A percentile compares a stretch with the other conserved stretches of the same genome.
Evolutionary conservation across 1,284 basidiomycete genomes (phyloP).

Genomic region (Boletellus deceptivus): DNA sequence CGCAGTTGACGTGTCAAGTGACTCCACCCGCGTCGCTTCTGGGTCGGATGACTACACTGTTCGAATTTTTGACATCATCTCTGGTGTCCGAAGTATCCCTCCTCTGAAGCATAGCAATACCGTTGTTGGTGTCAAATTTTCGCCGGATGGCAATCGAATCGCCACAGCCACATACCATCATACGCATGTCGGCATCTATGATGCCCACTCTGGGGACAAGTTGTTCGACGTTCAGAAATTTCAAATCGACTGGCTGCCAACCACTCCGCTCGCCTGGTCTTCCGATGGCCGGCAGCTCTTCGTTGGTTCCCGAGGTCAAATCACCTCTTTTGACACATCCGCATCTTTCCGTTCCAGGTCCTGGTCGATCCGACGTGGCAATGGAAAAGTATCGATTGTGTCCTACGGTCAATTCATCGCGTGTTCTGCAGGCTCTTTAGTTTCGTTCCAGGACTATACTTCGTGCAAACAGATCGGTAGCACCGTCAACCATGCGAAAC

Average conservation of each 20-base stretch:
- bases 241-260: background rate
- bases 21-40: background rate
- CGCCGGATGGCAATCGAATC: background rate
- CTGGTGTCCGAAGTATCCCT: background rate
- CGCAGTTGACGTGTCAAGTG: background rate
- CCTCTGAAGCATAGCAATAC: background rate
- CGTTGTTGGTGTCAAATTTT: background rate
- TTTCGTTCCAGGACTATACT: background rate
- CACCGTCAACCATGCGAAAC: background rate
- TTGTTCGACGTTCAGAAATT: background rate
- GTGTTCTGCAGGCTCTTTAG: background rate
- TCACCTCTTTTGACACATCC: background rate
- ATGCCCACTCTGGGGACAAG: background rate
- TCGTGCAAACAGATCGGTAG: background rate
- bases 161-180: background rate
- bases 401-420: background rate
- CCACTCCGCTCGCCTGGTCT: background rate
- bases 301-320: no score
- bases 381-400: background rate
- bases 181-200: background rate
- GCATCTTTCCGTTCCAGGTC: background rate
- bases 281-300: no score
- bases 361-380: background rate
- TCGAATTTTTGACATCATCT: background rate
- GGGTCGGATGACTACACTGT: background rate